Conservation (phyloP, 371 early-diverging fungal genomes). For the Mucor lusitanicus region DNA sequence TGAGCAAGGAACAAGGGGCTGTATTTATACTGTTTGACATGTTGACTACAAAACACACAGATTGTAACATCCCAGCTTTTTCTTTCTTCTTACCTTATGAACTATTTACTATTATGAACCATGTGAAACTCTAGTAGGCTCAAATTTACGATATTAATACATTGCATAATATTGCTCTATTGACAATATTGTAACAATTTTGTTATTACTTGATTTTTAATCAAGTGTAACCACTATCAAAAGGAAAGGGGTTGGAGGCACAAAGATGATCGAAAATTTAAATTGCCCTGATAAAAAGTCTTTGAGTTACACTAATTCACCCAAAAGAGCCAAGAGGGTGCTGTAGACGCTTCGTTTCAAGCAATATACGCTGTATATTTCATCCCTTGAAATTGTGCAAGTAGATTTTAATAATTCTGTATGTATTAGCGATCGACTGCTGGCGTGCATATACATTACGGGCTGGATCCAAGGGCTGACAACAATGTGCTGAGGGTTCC, state of each 20-base stretch:
- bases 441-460: background rate
- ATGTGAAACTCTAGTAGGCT: background rate
- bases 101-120: background rate
- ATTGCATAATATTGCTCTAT: background rate
- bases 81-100: background rate
- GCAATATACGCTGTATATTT: background rate
- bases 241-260: background rate
- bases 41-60: background rate
- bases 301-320: background rate
- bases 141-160: background rate
- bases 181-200: background rate
- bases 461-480: background rate
- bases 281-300: background rate
- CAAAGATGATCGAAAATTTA: background rate
- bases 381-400: background rate
- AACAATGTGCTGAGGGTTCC: background rate
- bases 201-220: background rate
- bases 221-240: background rate
- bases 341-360: background rate
- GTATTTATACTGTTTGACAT: background rate
- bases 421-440: background rate
- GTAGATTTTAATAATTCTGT: background rate
- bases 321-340: background rate
- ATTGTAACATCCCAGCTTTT: background rate
- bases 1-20: background rate